Evolutionary conservation across 2,329 filamentous ascomycete species (phyloP).

Genomic region (Nemania sp.): DNA sequence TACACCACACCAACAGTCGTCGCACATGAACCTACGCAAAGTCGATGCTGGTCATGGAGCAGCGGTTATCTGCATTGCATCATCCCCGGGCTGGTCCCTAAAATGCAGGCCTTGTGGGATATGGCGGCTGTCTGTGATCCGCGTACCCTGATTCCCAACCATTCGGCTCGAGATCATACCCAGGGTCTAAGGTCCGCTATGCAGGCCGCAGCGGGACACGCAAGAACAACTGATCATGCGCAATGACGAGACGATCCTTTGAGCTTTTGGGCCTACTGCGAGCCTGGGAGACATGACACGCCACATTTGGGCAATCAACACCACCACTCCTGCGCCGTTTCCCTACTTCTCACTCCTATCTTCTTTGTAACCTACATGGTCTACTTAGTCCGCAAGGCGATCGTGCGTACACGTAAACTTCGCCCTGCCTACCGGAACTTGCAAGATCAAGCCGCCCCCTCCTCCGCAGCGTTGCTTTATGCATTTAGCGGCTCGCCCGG

Average conservation of each 20-base stretch:
- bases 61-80: not conserved
- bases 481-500: slow-evolving; percentile 14
- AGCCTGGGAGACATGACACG: slow-evolving; percentile 8
- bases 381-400: not conserved
- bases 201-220: slow-evolving; percentile 19
- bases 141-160: slow-evolving; percentile 20
- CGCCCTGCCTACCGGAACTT: slow-evolving; percentile 13
- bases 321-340: too few species aligned
- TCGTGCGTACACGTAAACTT: slow-evolving; percentile 4
- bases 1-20: not conserved
- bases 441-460: slow-evolving; percentile 13
- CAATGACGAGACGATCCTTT: too few species aligned
- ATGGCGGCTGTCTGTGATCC: too few species aligned
- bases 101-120: not conserved
- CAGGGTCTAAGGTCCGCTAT: slow-evolving; percentile 2
- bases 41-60: not conserved
- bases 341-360: too few species aligned
- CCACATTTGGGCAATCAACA: slow-evolving; percentile 16
- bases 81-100: not conserved
- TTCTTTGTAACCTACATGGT: not conserved
- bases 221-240: slow-evolving; percentile 8
- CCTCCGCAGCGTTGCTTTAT: slow-evolving; percentile 4
- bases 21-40: not conserved
- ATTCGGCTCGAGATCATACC: slow-evolving; percentile 18
- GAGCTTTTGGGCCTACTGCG: slow-evolving; percentile 6